Evolutionary conservation across 78 protist species (phyloP), one percentile per base, ranked within the genome.

Genomic region (Dictyostelium brefeldianum): DNA sequence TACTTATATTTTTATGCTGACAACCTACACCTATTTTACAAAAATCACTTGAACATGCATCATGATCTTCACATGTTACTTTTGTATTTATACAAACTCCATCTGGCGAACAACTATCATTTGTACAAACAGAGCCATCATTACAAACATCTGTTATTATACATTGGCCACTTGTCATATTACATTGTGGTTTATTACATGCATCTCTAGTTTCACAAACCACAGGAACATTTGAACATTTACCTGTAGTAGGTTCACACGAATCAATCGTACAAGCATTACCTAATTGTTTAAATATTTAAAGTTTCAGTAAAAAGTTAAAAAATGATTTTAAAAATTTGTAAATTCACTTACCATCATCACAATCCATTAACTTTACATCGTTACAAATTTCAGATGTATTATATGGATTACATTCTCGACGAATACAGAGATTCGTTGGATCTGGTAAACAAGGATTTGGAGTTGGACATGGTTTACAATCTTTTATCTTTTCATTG

Each of bases 361-460:
- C 70, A n/a, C 83, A 51, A 36, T 78, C 70, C 12, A 31, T 43
- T 22, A 18, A 20, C 11, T n/a, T 20, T 9, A 43, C 67, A 36
- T 54, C 41, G 11, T 22, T 78, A 78, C 92, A 84, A 22, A 27
- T 57, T 36, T 36, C 43, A 0, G 46, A 65, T 6, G 50, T 56
- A 47, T 67, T 64, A 29, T 54, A 46, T 27, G 91, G 91, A 56
- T 83, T 78, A 22, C 91, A 83, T 59, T 71, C 92, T 9, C 46
- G 27, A 25, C 62, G 47, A 12, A 78, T 17, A 43, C 92, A 84
- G 2, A 56, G 9, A 46, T 80, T 12, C 8, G 9, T 82, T 41
- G 70, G 54, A 64, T 71, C 51, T 4, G 70, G 18, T 15, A 48
- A 27, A 71, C 74, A 64, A 9, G 31, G 56, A 4, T 20, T 36